Conservation (phyloP, 116 monocot genomes). For the Trichopus zeylanicus region DNA sequence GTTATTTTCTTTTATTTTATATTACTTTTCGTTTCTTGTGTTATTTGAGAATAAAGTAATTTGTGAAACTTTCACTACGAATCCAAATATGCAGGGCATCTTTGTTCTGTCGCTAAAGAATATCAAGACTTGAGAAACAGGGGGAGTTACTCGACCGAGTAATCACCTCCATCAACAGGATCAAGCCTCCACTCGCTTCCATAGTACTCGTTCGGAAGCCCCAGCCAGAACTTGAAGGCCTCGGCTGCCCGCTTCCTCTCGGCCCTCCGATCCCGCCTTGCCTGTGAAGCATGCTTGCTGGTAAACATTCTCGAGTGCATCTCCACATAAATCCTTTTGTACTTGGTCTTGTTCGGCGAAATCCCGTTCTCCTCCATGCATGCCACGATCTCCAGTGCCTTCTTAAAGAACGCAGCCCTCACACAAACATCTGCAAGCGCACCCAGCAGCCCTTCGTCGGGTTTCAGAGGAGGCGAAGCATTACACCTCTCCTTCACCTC, state of each 20-base stretch:
- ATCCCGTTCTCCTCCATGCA: conserved; percentile 99
- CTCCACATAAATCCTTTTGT: conserved; percentile 88
- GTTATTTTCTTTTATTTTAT: too few relatives aligned
- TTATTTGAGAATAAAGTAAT: too few relatives aligned
- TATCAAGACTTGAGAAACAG: too few relatives aligned
- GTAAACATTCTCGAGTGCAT: conserved; percentile 99
- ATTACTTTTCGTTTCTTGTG: too few relatives aligned
- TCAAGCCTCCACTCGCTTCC: conserved; percentile 95
- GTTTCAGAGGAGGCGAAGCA: conserved; percentile 38
- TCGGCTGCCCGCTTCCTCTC: conserved; percentile 91
- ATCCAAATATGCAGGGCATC: too few relatives aligned
- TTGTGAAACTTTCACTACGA: too few relatives aligned
- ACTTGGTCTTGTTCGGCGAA: conserved; percentile 86
- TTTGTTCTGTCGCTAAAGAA: too few relatives aligned
- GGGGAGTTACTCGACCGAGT: too few relatives aligned
- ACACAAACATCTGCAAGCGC: conserved; percentile 87
- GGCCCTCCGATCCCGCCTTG: conserved; percentile 73
- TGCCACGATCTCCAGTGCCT: conserved; percentile 93
- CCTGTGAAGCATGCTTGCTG: conserved; percentile 90
- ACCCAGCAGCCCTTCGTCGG: conserved; percentile 73
- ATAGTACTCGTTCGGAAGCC: conserved; percentile 92
- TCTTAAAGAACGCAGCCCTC: conserved; percentile 82
- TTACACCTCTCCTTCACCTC: conserved; percentile 76
- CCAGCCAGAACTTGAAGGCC: conserved; percentile 99
- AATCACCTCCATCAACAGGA: conserved; percentile 30